Evolutionary conservation across 768 basidiomycete species (phyloP).

Genomic region (Calocybe gangraenosa): DNA sequence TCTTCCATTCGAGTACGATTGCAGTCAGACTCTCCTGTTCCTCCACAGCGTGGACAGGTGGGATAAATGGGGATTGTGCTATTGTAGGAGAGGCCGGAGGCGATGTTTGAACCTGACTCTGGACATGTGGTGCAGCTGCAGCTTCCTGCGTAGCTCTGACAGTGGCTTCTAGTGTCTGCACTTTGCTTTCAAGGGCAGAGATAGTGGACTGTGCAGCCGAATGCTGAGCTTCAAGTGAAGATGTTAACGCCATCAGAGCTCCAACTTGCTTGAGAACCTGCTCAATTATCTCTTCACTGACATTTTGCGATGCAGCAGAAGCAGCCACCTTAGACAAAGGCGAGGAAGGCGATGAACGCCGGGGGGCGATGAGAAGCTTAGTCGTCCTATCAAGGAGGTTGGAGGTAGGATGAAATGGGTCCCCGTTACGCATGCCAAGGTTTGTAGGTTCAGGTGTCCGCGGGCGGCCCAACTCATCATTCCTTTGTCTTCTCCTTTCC

Average conservation of each 20-base stretch:
- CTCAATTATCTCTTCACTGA: slow-evolving; percentile 53
- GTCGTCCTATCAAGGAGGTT: slow-evolving; percentile 8
- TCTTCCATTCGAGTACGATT: slow-evolving; percentile 70
- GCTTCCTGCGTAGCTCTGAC: slow-evolving; percentile 42
- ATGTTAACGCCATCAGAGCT: slow-evolving; percentile 68
- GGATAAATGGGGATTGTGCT: slow-evolving; percentile 2
- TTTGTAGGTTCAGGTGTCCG: slow-evolving; percentile 75
- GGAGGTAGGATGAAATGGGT: slow-evolving; percentile 17
- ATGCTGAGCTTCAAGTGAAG: slow-evolving; percentile 75
- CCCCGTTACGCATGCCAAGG: slow-evolving; percentile 28
- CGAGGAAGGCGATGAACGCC: slow-evolving; percentile 21
- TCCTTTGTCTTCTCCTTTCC: slow-evolving; percentile 48
- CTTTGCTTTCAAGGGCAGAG: slow-evolving; percentile 61
- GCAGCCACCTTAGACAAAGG: slow-evolving; percentile 20
- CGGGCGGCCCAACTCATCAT: slow-evolving; percentile 64
- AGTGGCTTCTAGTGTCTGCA: slow-evolving; percentile 61
- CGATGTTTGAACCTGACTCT: slow-evolving; percentile 5
- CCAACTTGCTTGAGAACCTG: slow-evolving; percentile 75
- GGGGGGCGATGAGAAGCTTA: slow-evolving; percentile 6
- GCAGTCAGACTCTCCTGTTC: slow-evolving; percentile 49
- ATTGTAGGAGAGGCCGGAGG: slow-evolving; percentile 9
- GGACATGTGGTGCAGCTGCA: slow-evolving; percentile 18
- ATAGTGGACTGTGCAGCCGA: slow-evolving; percentile 74
- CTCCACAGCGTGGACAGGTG: slow-evolving; percentile 8
- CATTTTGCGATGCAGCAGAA: slow-evolving; percentile 22